Conservation (phyloP, 1,284 basidiomycete species). For the Ceratobasidium sp. region DNA sequence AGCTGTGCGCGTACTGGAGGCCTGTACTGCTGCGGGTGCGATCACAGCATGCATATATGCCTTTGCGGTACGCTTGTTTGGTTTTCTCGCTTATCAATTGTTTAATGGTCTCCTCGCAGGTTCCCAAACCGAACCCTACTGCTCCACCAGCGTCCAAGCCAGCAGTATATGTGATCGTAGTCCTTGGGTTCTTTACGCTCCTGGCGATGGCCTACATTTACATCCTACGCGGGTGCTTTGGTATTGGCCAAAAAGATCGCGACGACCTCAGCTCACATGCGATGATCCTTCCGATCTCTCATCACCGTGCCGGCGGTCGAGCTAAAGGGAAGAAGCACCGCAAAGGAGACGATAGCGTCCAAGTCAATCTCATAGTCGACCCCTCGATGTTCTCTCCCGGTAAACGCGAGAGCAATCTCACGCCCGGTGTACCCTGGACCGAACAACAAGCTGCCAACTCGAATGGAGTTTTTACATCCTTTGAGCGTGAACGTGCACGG, state of each 20-base stretch:
- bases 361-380: slow-evolving; percentile 80
- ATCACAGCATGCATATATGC: slow-evolving; percentile 72
- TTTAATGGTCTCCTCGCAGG: slow-evolving; percentile 56
- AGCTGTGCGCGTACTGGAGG: slow-evolving; percentile 65
- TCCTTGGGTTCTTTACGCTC: slow-evolving; percentile 68
- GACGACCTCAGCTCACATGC: slow-evolving; percentile 62
- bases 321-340: slow-evolving; percentile 49
- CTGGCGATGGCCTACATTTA: slow-evolving; percentile 70
- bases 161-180: slow-evolving; percentile 70
- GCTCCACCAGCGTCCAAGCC: slow-evolving; percentile 72
- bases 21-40: slow-evolving; percentile 67
- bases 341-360: slow-evolving; percentile 63
- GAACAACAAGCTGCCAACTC: slow-evolving; percentile 38
- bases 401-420: slow-evolving; percentile 22
- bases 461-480: slow-evolving; percentile 69
- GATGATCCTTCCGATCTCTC: slow-evolving; percentile 72
- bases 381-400: slow-evolving; percentile 66
- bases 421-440: slow-evolving; percentile 39
- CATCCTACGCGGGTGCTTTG: slow-evolving; percentile 71
- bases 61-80: slow-evolving; percentile 62
- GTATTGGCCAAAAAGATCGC: slow-evolving; percentile 56
- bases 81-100: not conserved
- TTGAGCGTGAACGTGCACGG: slow-evolving; percentile 77
- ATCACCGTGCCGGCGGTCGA: slow-evolving; percentile 11
- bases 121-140: slow-evolving; percentile 68